Conservation (phyloP, 2,329 filamentous ascomycete species). For the Aspergillus sojae region DNA sequence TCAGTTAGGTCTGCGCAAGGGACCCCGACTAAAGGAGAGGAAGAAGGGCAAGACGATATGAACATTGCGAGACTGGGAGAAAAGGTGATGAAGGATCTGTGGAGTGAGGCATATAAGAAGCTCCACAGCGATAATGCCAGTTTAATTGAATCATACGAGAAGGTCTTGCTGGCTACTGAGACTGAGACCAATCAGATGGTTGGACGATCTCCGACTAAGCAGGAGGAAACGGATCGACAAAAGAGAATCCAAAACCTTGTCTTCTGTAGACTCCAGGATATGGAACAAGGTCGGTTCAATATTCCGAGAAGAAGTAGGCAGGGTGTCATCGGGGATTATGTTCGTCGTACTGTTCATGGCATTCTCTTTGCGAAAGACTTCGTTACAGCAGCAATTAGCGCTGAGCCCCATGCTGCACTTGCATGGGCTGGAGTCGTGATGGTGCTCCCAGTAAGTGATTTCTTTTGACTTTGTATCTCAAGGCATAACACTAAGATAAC, state of each 20-base stretch:
- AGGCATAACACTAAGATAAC: not conserved
- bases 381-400: slow-evolving; percentile 5
- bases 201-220: not conserved
- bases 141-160: not conserved
- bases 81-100: not conserved
- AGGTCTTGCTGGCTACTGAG: not conserved
- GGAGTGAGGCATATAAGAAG: not conserved
- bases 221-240: not conserved
- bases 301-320: not conserved
- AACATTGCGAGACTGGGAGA: not conserved
- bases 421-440: slow-evolving; percentile 21
- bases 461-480: not conserved
- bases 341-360: slow-evolving; percentile 1
- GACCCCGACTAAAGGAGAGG: not conserved
- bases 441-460: not conserved
- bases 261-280: not conserved
- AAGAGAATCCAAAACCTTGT: not conserved
- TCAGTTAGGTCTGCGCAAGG: not conserved
- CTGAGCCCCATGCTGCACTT: slow-evolving; percentile 20
- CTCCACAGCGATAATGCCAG: not conserved
- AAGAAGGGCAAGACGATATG: not conserved
- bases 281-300: not conserved
- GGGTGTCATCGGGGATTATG: not conserved
- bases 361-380: slow-evolving; percentile 13
- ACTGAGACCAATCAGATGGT: not conserved